Evolutionary conservation across 129 eudicot genomes (phyloP).

Genomic region (Daucus carota): DNA sequence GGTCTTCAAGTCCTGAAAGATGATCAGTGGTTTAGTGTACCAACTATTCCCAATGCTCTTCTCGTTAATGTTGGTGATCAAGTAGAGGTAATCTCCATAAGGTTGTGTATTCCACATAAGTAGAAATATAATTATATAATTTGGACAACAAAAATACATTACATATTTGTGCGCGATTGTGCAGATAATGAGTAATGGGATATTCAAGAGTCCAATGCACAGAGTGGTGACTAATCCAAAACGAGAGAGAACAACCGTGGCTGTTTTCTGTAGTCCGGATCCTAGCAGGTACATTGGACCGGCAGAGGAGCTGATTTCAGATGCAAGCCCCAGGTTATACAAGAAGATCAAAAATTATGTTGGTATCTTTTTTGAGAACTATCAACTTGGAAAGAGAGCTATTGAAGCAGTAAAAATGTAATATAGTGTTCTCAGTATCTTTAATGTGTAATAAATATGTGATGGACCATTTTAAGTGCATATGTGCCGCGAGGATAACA

Average conservation of each 20-base stretch:
- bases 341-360: conserved; percentile 25
- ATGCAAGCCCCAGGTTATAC: conserved; percentile 30
- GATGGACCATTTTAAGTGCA: background rate
- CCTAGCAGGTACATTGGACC: conserved; percentile 32
- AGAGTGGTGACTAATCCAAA: conserved; percentile 41
- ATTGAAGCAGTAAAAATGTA: conserved; percentile 27
- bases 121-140: background rate
- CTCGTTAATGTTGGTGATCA: conserved; percentile 42
- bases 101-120: background rate
- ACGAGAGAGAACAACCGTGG: conserved; percentile 32
- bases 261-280: conserved; percentile 33
- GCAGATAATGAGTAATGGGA: too few relatives aligned
- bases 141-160: background rate
- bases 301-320: conserved; percentile 26
- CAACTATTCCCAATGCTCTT: conserved; percentile 32
- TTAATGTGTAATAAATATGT: background rate
- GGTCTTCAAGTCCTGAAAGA: conserved; percentile 47
- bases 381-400: conserved; percentile 34
- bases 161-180: background rate
- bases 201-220: conserved; percentile 45
- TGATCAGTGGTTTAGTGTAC: conserved; percentile 40
- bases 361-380: conserved; percentile 20
- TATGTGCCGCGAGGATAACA: background rate
- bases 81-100: conserved; percentile 25
- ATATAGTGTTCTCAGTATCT: too few relatives aligned